Conservation (phyloP, 257 asterid genomes). For the Capsicum baccatum region DNA sequence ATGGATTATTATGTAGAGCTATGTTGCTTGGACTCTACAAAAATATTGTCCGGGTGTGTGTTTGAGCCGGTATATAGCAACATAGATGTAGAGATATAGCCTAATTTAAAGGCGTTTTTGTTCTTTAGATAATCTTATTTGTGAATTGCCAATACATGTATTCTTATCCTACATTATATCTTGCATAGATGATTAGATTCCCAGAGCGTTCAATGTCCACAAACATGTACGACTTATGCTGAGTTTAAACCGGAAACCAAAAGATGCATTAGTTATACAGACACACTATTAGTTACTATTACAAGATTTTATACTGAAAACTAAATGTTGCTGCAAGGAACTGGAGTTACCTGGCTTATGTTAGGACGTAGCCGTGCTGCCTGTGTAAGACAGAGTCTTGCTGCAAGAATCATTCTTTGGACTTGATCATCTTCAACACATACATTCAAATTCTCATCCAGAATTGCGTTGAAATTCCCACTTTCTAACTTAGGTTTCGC, state of each 20-base stretch:
- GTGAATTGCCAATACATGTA: neutral
- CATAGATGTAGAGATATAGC: neutral
- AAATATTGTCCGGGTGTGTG: too few relatives aligned
- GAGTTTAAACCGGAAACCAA: neutral
- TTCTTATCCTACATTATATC: neutral
- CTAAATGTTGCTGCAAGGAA: neutral
- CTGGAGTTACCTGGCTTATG: constrained; percentile 61
- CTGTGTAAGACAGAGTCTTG: constrained; percentile 79
- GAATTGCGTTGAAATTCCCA: constrained; percentile 57
- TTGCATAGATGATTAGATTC: neutral
- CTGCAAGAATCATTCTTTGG: constrained; percentile 77
- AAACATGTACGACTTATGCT: neutral
- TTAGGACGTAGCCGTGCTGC: constrained; percentile 87
- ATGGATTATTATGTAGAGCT: neutral
- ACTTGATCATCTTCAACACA: constrained; percentile 54
- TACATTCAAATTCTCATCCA: constrained; percentile 67
- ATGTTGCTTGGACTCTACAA: too few relatives aligned
- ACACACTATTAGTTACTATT: neutral
- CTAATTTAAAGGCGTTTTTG: neutral
- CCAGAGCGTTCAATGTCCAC: neutral
- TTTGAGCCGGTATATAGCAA: neutral
- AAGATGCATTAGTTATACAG: neutral
- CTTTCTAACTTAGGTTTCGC: constrained; percentile 77
- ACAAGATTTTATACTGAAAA: neutral
- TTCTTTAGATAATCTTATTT: neutral